These are phyloP conservation scores for Arabidopsis hybrid DNA, from an alignment of 441 rosid species.

Conservation along the genomic window DNA sequence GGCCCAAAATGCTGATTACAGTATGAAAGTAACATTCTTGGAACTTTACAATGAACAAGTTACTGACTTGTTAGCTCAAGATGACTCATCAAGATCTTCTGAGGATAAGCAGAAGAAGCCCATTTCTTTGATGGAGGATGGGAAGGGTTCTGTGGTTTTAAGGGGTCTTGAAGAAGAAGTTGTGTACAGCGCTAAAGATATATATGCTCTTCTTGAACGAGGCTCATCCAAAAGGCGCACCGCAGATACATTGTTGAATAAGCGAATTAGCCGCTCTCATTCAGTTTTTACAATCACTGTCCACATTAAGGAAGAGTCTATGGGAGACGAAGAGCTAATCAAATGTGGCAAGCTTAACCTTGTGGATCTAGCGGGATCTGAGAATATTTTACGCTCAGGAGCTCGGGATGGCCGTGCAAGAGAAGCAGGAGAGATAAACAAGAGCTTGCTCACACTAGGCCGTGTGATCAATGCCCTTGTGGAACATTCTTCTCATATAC, in stretches of 20 bases:
- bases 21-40: constrained; percentile 90
- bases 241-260: constrained; percentile 90
- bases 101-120: constrained; percentile 89
- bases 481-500: constrained; percentile 94
- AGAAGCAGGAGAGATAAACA: constrained; percentile 97
- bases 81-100: constrained; percentile 57
- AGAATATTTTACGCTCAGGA: constrained; percentile 89
- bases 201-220: constrained; percentile 78
- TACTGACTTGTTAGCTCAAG: constrained; percentile 81
- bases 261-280: constrained; percentile 95
- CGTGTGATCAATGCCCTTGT: constrained; percentile 97
- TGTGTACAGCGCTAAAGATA: constrained; percentile 90
- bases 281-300: constrained; percentile 89
- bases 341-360: constrained; percentile 98
- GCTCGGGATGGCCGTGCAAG: constrained; percentile 94
- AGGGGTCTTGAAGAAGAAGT: constrained; percentile 95
- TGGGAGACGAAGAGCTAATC: constrained; percentile 86
- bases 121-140: constrained; percentile 90
- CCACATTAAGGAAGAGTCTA: constrained; percentile 74
- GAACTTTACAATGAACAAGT: constrained; percentile 95
- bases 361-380: constrained; percentile 98
- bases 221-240: constrained; percentile 88
- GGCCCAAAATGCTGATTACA: constrained; percentile 89
- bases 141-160: constrained; percentile 85
- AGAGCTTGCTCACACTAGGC: constrained; percentile 93